Evolutionary conservation across 2,329 filamentous ascomycete species (phyloP).

Genomic region (Aureobasidium leucospermi): DNA sequence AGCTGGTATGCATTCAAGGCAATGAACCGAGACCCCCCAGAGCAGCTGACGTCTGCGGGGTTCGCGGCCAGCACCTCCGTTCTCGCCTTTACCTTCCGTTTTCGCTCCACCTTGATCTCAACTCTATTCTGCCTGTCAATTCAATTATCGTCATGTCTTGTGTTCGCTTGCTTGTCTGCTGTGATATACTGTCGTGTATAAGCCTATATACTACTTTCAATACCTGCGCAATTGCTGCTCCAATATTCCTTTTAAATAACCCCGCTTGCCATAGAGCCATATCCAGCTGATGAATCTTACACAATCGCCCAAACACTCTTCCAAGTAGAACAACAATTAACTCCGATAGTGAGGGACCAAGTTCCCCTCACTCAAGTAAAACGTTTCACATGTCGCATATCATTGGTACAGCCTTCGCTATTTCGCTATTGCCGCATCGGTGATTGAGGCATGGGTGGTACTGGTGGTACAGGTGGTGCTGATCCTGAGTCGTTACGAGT

Average conservation of each 20-base stretch:
- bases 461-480: conserved; percentile 1
- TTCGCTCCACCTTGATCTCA: not conserved
- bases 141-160: not conserved
- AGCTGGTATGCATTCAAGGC: not conserved
- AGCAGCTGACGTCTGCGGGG: conserved; percentile 7
- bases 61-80: not conserved
- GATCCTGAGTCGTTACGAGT: not conserved
- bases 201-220: not conserved
- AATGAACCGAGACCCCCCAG: not conserved
- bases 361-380: not conserved
- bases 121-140: not conserved
- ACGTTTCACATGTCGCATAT: not conserved
- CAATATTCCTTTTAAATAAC: not conserved
- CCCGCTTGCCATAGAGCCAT: not conserved
- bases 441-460: not conserved
- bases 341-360: not conserved
- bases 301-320: not conserved
- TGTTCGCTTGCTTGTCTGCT: not conserved
- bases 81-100: not conserved
- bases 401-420: not conserved
- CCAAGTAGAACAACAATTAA: not conserved
- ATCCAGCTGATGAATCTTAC: not conserved
- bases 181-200: not conserved
- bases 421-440: not conserved
- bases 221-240: not conserved